Conservation (phyloP, 2,329 filamentous ascomycete genomes). For the Sporothrix inflata region DNA sequence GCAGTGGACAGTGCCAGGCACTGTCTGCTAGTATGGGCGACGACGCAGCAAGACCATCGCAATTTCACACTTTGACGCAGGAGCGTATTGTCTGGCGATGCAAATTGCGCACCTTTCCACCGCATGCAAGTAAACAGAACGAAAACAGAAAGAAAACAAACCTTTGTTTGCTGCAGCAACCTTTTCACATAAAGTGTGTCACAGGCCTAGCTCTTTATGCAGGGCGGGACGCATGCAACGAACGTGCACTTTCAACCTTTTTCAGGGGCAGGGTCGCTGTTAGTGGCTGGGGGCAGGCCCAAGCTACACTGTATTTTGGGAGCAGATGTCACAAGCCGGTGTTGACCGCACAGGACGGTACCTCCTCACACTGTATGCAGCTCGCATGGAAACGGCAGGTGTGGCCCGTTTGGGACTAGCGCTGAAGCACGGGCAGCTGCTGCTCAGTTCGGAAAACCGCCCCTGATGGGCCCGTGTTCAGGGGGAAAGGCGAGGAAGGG, state of each 20-base stretch:
- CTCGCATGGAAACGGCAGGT: conserved; percentile 15
- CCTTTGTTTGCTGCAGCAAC: background rate
- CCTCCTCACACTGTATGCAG: conserved; percentile 24
- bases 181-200: conserved; percentile 24
- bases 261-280: background rate
- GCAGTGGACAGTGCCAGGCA: background rate
- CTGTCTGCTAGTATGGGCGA: background rate
- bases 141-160: background rate
- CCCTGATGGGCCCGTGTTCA: conserved; percentile 23
- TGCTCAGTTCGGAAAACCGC: conserved; percentile 11
- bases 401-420: conserved; percentile 23
- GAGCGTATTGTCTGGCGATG: background rate
- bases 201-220: conserved; percentile 15
- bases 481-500: background rate
- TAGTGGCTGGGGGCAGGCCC: background rate
- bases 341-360: too few relatives aligned
- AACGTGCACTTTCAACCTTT: conserved; percentile 13
- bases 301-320: too few relatives aligned
- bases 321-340: background rate
- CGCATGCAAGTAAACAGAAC: background rate
- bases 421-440: conserved; percentile 15
- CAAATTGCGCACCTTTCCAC: background rate
- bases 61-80: background rate
- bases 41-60: background rate
- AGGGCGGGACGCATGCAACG: conserved; percentile 18